Evolutionary conservation across 2,329 filamentous ascomycete genomes (phyloP).

Genomic region (Bertia moriformis): DNA sequence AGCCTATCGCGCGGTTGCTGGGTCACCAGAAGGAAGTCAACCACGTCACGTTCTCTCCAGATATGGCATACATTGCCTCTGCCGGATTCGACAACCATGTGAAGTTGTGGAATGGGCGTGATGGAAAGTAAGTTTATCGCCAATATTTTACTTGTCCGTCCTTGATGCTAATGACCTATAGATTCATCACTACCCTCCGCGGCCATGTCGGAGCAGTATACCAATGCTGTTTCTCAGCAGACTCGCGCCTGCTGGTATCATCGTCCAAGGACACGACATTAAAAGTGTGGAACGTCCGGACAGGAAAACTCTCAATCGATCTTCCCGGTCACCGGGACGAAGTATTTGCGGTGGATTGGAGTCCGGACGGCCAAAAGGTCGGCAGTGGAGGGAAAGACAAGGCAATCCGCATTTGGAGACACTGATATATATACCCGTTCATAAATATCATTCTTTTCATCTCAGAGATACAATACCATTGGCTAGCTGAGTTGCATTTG

Average conservation of each 20-base stretch:
- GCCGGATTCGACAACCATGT: constrained; percentile 89
- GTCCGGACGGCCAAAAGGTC: constrained; percentile 74
- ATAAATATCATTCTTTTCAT: not conserved
- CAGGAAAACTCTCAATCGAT: constrained; percentile 66
- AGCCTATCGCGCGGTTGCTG: constrained; percentile 75
- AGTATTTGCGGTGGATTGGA: constrained; percentile 92
- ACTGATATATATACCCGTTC: constrained; percentile 19
- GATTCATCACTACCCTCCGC: constrained; percentile 70
- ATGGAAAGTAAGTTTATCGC: constrained; percentile 36
- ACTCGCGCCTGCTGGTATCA: constrained; percentile 77
- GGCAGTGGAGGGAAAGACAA: constrained; percentile 91
- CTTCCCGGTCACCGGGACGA: constrained; percentile 83
- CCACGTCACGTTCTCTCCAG: constrained; percentile 84
- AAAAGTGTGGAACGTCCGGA: constrained; percentile 85
- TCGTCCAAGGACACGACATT: constrained; percentile 83
- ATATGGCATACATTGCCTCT: constrained; percentile 75
- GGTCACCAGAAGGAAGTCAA: constrained; percentile 96
- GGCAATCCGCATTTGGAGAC: constrained; percentile 51
- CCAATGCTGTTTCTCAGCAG: constrained; percentile 65
- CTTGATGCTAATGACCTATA: not conserved
- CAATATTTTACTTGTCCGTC: no score
- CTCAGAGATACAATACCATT: no score
- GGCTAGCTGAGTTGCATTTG: no score
- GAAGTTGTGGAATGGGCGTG: constrained; percentile 74
- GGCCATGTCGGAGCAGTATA: constrained; percentile 86